A percentile compares a stretch with the other conserved stretches of the same genome.
Evolutionary conservation across 2,329 filamentous ascomycete species (phyloP).

Genomic region (Pseudogymnoascus sp.): DNA sequence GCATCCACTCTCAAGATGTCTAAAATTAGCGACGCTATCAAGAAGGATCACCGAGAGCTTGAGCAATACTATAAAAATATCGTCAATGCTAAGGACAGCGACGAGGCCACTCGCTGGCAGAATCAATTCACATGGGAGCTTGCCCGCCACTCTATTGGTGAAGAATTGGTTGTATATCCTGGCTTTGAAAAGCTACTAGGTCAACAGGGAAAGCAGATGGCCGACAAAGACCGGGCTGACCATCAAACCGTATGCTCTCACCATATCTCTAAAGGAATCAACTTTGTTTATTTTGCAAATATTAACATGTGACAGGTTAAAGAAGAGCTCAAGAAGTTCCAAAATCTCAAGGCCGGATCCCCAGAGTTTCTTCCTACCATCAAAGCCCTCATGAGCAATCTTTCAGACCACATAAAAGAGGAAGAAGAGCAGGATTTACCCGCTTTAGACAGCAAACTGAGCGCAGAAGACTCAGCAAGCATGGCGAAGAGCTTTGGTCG

Average conservation of each 20-base stretch:
- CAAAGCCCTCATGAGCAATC: too few relatives aligned
- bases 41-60: constrained; percentile 31
- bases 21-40: constrained; percentile 25
- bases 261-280: neutral
- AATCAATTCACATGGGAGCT: constrained; percentile 43
- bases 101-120: constrained; percentile 33
- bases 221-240: constrained; percentile 39
- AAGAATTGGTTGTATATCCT: constrained; percentile 45
- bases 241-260: constrained; percentile 33
- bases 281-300: neutral
- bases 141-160: constrained; percentile 38
- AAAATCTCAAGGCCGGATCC: constrained; percentile 34
- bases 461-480: too few relatives aligned
- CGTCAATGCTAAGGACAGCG: constrained; percentile 27
- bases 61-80: constrained; percentile 36
- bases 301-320: constrained; percentile 36
- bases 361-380: too few relatives aligned
- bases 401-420: too few relatives aligned
- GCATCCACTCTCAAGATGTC: too few relatives aligned
- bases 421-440: too few relatives aligned
- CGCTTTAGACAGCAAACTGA: too few relatives aligned
- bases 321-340: constrained; percentile 40
- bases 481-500: too few relatives aligned
- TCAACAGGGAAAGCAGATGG: constrained; percentile 34
- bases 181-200: constrained; percentile 41